Conservation (phyloP, 2,329 filamentous ascomycete species). For the Arthrobotrys musiformis region DNA sequence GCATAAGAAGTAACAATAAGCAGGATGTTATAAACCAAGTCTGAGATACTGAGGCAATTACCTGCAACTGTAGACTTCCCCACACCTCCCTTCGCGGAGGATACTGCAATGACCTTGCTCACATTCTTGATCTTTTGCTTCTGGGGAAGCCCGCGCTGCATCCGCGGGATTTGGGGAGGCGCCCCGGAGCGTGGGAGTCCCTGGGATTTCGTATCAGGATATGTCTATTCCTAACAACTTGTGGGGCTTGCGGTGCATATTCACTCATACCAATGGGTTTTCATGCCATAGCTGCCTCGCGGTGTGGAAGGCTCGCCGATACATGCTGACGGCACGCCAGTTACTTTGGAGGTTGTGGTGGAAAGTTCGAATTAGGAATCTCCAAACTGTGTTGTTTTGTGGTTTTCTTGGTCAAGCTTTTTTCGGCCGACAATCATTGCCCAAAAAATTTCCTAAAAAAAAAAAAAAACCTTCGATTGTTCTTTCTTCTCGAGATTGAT, state of each 20-base stretch:
- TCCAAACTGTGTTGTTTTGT: constrained; percentile 48
- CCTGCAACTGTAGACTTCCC: constrained; percentile 94
- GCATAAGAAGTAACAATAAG: not conserved
- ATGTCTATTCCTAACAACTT: not conserved
- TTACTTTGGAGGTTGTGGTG: not conserved
- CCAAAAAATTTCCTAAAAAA: constrained; percentile 41
- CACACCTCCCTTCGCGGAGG: constrained; percentile 96
- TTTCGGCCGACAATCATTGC: constrained; percentile 56
- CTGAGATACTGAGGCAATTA: constrained; percentile 61
- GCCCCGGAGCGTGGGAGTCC: constrained; percentile 82
- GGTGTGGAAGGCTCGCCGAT: constrained; percentile 59
- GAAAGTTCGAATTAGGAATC: not conserved
- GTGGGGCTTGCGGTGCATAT: not conserved
- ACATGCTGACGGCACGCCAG: constrained; percentile 58
- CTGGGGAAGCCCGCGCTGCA: constrained; percentile 83
- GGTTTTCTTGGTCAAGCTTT: constrained; percentile 49
- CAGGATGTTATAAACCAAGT: not conserved
- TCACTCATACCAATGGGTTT: constrained; percentile 35
- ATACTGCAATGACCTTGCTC: constrained; percentile 92
- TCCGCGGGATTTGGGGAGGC: constrained; percentile 74
- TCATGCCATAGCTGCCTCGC: constrained; percentile 53
- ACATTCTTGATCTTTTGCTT: constrained; percentile 84
- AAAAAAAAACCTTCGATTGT: constrained; percentile 1
- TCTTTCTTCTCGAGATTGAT: not conserved
- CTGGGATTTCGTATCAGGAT: constrained; percentile 65